Evolutionary conservation across 768 basidiomycete genomes (phyloP), one percentile per base, ranked within the genome.

Genomic region (Trametes cubensis): DNA sequence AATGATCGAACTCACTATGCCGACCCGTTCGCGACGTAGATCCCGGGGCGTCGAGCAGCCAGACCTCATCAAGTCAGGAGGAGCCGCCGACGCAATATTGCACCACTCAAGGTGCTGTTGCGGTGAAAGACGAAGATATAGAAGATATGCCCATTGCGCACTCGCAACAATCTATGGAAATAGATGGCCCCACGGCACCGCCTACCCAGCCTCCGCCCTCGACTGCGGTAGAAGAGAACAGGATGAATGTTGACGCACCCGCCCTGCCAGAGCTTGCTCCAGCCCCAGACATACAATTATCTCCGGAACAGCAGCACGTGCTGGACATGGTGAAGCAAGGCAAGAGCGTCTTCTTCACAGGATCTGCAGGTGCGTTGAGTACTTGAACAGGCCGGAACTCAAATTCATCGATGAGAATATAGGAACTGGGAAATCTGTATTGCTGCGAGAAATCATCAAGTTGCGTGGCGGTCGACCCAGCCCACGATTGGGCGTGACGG

Each of bases 401-500:
- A 20, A 18, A 30, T 42, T 45, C 7, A 47, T 47, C 28, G 28
- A 28, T 8, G 46, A 13, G 14, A 8, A 21, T 39, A 4, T 54
- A 86, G 86, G 86, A 25, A 94, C 92, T 2, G 92, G 92, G 25
- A 95, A 95, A 74, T 94, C 92, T 0, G 87, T 94, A 7, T 76
- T 94, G 0, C 76, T 95, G 17, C 80, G 89, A 3, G 85, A 87
- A 68, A 90, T 95, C 61, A 93, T 95, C 62, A 66, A 75, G 25
- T 68, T 69, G 34, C 78, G 80, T 46, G 78, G 80, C 38, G 60
- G 65, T 69, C 66, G 77, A 62, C 71, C 72, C 58, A 18, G 63
- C 66, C 70, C 4, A 60, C 70, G 14, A 62, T 75, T 93, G n/a
- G 91, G 83, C 7, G 85, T 94, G 55, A 94, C 92, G 0, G 93